Conservation (phyloP, 2,329 filamentous ascomycete species). For the Didymella lethalis region DNA sequence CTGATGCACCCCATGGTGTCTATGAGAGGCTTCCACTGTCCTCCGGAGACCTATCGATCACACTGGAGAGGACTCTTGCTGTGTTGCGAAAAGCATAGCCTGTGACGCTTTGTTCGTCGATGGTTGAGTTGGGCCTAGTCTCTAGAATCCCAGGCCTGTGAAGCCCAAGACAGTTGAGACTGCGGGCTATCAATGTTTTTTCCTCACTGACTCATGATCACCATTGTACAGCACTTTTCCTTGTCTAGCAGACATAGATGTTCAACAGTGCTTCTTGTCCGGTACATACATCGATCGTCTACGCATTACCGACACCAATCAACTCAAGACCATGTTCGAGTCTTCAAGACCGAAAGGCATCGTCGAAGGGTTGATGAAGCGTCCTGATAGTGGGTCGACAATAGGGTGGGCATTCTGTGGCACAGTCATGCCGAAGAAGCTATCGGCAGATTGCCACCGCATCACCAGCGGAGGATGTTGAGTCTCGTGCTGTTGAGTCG, state of each 20-base stretch:
- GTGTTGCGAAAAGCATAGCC: background rate
- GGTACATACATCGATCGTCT: background rate
- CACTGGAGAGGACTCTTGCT: background rate
- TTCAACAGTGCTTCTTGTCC: background rate
- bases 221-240: background rate
- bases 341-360: background rate
- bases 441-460: background rate
- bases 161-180: background rate
- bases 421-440: background rate
- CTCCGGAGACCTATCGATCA: background rate
- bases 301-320: background rate
- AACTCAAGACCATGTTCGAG: background rate
- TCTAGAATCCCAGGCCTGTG: too few relatives aligned
- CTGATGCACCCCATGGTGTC: background rate
- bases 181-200: background rate
- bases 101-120: background rate
- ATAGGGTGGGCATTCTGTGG: background rate
- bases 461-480: background rate
- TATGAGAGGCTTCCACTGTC: background rate
- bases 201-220: background rate
- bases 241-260: background rate
- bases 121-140: background rate
- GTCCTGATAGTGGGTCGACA: slow-evolving; percentile 1
- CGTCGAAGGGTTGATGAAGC: background rate
- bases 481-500: background rate